Evolutionary conservation across 495 filamentous ascomycete species (phyloP).

Genomic region (Penicillium canescens): DNA sequence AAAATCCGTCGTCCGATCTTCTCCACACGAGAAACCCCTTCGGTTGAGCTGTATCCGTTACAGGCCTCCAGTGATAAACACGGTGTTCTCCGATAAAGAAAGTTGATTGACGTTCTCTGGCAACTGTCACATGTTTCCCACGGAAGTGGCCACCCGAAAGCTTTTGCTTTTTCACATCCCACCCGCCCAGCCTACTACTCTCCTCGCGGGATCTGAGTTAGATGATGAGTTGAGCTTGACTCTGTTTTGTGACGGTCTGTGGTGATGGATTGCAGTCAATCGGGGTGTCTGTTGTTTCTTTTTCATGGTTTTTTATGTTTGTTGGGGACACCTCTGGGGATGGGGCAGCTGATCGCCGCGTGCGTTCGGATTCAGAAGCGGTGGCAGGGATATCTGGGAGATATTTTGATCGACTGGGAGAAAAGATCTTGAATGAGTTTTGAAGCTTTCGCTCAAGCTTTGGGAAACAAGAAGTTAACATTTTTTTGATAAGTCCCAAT

Average conservation of each 20-base stretch:
- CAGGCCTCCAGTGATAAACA: background rate
- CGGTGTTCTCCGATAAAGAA: background rate
- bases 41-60: background rate
- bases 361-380: background rate
- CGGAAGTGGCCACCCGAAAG: background rate
- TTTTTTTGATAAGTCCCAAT: background rate
- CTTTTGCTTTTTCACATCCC: background rate
- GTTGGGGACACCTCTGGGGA: background rate
- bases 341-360: background rate
- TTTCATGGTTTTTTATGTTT: slow-evolving; percentile 1
- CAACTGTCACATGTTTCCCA: background rate
- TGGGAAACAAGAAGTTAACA: background rate
- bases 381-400: background rate
- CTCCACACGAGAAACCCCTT: background rate
- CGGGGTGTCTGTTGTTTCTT: slow-evolving; percentile 14
- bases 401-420: background rate
- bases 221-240: too few relatives aligned
- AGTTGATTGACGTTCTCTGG: background rate
- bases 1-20: background rate
- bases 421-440: background rate
- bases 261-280: slow-evolving; percentile 22
- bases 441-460: background rate
- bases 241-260: too few relatives aligned
- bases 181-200: too few relatives aligned
- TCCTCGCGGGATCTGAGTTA: too few relatives aligned